phyloP scores from a whole-genome alignment of 2,329 filamentous ascomycete genomes.

The Apiospora marii region DNA sequence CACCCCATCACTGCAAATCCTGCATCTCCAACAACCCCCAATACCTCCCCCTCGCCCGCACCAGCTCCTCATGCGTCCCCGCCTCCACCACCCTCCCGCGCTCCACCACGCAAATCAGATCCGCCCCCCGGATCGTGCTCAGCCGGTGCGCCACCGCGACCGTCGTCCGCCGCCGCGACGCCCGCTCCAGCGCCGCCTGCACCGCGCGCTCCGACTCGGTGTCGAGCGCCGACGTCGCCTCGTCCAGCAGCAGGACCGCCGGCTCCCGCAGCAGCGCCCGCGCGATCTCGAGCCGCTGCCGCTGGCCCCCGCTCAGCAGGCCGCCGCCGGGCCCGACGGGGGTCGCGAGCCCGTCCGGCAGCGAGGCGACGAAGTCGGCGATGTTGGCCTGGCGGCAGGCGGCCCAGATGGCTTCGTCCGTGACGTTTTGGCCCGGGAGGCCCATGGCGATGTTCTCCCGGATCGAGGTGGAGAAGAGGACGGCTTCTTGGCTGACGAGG shows the following conservation, averaged over 20 bases:
- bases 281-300: slow-evolving; percentile 54
- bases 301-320: slow-evolving; percentile 49
- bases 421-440: slow-evolving; percentile 63
- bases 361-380: slow-evolving; percentile 56
- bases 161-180: slow-evolving; percentile 49
- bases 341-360: slow-evolving; percentile 56
- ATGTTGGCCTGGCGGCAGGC: slow-evolving; percentile 31
- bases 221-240: slow-evolving; percentile 38
- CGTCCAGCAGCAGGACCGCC: slow-evolving; percentile 52
- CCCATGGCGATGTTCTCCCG: slow-evolving; percentile 66
- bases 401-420: slow-evolving; percentile 46
- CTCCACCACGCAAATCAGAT: slow-evolving; percentile 66
- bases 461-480: slow-evolving; percentile 64
- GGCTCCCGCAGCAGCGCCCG: slow-evolving; percentile 52
- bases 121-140: slow-evolving; percentile 47
- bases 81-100: slow-evolving; percentile 59
- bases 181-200: slow-evolving; percentile 29
- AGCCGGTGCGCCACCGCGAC: slow-evolving; percentile 37
- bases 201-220: slow-evolving; percentile 29
- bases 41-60: slow-evolving; percentile 72
- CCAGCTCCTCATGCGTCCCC: slow-evolving; percentile 61
- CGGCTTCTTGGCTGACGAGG: slow-evolving; percentile 64
- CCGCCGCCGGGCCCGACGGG: slow-evolving; percentile 46
- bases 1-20: slow-evolving; percentile 61
- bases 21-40: slow-evolving; percentile 82